Base-by-base conservation (phyloP, 2,329 filamentous ascomycete genomes). In the Ceratocystis cubensis region DNA sequence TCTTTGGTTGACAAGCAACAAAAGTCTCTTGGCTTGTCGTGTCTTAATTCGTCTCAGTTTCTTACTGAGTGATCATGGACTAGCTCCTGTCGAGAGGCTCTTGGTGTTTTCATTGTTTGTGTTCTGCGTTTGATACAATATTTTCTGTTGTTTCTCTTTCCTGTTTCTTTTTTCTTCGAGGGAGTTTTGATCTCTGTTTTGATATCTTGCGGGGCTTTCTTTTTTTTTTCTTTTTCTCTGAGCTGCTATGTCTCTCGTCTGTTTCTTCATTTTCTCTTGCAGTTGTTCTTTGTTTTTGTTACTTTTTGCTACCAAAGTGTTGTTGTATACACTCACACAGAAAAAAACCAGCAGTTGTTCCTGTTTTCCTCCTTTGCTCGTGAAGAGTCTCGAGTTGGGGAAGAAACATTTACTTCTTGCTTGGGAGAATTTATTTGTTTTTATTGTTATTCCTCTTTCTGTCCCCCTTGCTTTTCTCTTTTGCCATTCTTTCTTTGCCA, bases 161-260 rank as follows among this genome's bases (percentile, higher is more conserved):
- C 66, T 62, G 65, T 63, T 13, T 41, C 67, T 75, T 72, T 74
- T 66, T 53, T 53, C 41, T 33, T 63, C 30, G 22, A 37, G 53
- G 53, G 53, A 59, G 53, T 59, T 59, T 50, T 56, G 37, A 41
- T 56, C 28, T 48, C 48, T 30, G 25, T 67, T 41, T 72, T 67
- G 67, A 72, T 70, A 69, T 67, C 68, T 70, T 68, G 44, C 66
- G 65, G 62, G 66, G 61, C 64, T 65, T 53, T 61, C 20, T 53
- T 17, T 48, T 2, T 33, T 50, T 64, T 64, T 33, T 20, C 20
- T 20, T 13, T 53, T 41, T 64, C 50, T 25, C 30, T 37, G 25
- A 59, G 28, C 61, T 62, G 20, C 37, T 62, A n/a, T 61, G 53
- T 59, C 25, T 59, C 37, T 41, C 33, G 33, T 10, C 37, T 13